Base-by-base conservation (phyloP, 768 basidiomycete genomes). In the Mycena floridula region DNA sequence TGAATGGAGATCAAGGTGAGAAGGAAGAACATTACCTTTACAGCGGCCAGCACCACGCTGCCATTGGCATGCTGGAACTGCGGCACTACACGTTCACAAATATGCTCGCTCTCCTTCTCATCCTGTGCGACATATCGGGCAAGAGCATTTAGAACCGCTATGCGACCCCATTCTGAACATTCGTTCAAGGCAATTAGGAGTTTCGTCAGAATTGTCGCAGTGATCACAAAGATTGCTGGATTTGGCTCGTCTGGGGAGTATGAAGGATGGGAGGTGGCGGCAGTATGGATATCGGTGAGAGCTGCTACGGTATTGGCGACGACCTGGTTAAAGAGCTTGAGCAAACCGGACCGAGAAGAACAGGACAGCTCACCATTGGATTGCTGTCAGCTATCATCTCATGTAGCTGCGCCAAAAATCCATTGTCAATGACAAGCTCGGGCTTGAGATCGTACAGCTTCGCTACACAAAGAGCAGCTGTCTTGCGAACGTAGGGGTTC, bases 11-110 rank as follows among this genome's bases (percentile, higher is more conserved):
- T 28, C 26, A 37, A 22, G 22, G 26, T 6, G 13, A 37, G 15
- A 23, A 32, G n/a, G 20, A 20, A 44, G 2, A 43, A 13, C 25
- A 69, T 36, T 36, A 88, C 92, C 75, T 94, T 94, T 53, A 98
- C 85, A 13, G 96, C 96, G 5, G 91, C 89, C n/a, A 99, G 73
- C 2, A 99, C 93, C 5, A 99, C 96, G 45, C 88, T 86, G 12
- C 89, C 93, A 53, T 99, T 99, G 22, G 81, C 87, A 58, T 99
- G 96, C 63, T 99, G 96, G 65, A 98, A 95, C 57, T 99, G 96
- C 4, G 96, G 96, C 30, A 98, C 86, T 11, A 98, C 95, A 23
- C 96, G 82, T 64, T 98, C 96, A 61, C 96, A 98, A 49, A 98
- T 98, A 60, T 98, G 95, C 58, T 99, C 96, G 59, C 89, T 89